phyloP scores from a whole-genome alignment of 192 early-diverging fungal genomes.

The Linnemannia schmuckeri region DNA sequence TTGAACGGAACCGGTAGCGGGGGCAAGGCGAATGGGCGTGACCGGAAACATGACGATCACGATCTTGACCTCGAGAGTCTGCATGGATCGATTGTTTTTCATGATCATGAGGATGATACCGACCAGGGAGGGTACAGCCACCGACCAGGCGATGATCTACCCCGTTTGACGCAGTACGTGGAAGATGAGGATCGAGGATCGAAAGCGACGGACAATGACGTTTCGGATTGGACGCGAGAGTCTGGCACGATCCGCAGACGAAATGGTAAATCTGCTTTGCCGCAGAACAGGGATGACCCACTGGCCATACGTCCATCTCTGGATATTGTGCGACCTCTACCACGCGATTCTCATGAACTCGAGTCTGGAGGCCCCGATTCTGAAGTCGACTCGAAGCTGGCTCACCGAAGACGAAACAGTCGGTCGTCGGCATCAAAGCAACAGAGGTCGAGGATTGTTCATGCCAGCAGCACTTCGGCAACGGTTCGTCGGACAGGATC shows the following conservation, averaged over 20 bases:
- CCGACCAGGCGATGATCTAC: not conserved
- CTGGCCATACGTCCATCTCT: not conserved
- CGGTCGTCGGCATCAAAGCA: slow-evolving; percentile 11
- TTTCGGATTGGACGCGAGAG: slow-evolving; percentile 9
- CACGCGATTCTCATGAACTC: not conserved
- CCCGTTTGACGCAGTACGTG: not conserved
- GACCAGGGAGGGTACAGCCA: not conserved
- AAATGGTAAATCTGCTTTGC: not conserved
- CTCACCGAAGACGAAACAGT: slow-evolving; percentile 16
- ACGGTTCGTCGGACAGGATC: slow-evolving; percentile 16
- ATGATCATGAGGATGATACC: slow-evolving; percentile 14
- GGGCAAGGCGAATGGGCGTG: not conserved
- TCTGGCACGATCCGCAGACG: slow-evolving; percentile 22
- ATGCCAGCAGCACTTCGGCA: not conserved
- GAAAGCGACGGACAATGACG: not conserved
- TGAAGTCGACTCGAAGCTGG: not conserved
- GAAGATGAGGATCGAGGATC: not conserved
- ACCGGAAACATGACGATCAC: slow-evolving; percentile 16
- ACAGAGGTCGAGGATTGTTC: not conserved
- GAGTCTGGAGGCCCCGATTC: not conserved
- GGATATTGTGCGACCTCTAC: not conserved
- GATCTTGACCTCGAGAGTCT: slow-evolving; percentile 52
- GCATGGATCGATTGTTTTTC: slow-evolving; percentile 52
- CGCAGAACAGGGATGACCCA: not conserved
- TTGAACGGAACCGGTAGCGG: slow-evolving; percentile 11